phyloP scores from a whole-genome alignment of 176 grass and related monocot genomes.

The maize (Zea mays) region Zm-B73-REFERENCE-NAM-5.0 NC_050104.1:137823001-137823500 shows the following conservation, averaged over 20 bases:
- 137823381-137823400: slow-evolving; percentile 67
- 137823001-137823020: neutral
- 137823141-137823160: slow-evolving; percentile 7
- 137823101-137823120: neutral
- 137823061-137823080: neutral
- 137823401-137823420: slow-evolving; percentile 82
- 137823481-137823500: slow-evolving; percentile 60
- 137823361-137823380: slow-evolving; percentile 98
- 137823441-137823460: slow-evolving; percentile 75
- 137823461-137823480: slow-evolving; percentile 60
- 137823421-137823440: slow-evolving; percentile 91
- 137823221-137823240: slow-evolving; percentile 65
- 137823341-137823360: slow-evolving; percentile 85
- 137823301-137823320: slow-evolving; percentile 96
- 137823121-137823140: neutral
- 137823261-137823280: slow-evolving; percentile 79
- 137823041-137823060: slow-evolving; percentile 13
- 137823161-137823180: slow-evolving; percentile 7
- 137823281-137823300: slow-evolving; percentile 91
- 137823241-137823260: slow-evolving; percentile 96
- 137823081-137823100: neutral
- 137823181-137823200: too few relatives aligned
- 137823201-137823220: too few relatives aligned
- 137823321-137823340: slow-evolving; percentile 71
- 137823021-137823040: slow-evolving; percentile 24